A percentile compares a stretch with the other conserved stretches of the same genome.
Conservation (phyloP, 257 asterid species). For the Lycium barbarum region DNA sequence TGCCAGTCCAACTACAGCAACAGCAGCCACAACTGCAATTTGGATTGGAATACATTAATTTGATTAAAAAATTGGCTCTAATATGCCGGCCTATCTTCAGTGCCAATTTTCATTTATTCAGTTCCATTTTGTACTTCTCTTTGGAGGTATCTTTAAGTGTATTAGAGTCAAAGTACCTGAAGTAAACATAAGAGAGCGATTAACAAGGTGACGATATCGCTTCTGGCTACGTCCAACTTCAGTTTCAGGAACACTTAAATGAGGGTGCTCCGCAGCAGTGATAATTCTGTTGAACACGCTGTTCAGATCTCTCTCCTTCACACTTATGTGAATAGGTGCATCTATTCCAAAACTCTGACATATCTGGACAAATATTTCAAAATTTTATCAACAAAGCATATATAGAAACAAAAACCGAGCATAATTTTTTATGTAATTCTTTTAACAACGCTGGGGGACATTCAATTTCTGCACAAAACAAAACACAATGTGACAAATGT, state of each 20-base stretch:
- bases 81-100: not conserved
- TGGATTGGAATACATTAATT: slow-evolving; percentile 20
- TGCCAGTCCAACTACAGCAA: slow-evolving; percentile 79
- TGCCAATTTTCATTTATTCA: not conserved
- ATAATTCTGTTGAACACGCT: slow-evolving; percentile 79
- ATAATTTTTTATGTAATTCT: not conserved
- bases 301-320: slow-evolving; percentile 81
- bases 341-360: slow-evolving; percentile 86
- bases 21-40: slow-evolving; percentile 88
- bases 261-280: slow-evolving; percentile 85
- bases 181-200: slow-evolving; percentile 65
- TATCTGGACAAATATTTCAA: slow-evolving; percentile 51
- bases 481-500: not conserved
- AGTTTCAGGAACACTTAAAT: slow-evolving; percentile 90
- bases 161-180: slow-evolving; percentile 61
- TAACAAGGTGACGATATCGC: slow-evolving; percentile 62
- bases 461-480: not conserved
- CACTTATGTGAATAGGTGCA: slow-evolving; percentile 83
- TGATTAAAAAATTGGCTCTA: not conserved
- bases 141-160: not conserved
- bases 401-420: not conserved
- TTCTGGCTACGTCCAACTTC: slow-evolving; percentile 75
- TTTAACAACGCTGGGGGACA: not conserved
- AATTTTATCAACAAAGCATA: not conserved
- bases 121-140: not conserved